Base-by-base conservation (phyloP, 495 filamentous ascomycete species). In the Cladorrhinum samala region DNA sequence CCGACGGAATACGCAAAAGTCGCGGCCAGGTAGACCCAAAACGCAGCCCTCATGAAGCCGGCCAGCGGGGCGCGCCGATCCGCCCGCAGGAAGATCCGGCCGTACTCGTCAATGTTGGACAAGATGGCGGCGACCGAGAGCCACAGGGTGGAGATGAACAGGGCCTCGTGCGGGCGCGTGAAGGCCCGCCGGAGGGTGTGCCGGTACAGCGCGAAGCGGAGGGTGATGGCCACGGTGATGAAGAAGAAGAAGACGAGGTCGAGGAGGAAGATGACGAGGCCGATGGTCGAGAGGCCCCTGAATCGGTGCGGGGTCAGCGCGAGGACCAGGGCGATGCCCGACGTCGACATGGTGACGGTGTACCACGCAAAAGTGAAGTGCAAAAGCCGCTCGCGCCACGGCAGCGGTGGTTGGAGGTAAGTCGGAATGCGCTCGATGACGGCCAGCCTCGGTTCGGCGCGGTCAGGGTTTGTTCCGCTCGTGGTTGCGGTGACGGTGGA, bases 291-390 rank as follows among this genome's bases (percentile, higher is more conserved):
- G 7, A 86, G 71, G 27, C 83, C 83, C 2, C 57, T 54, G 68
- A 87, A 86, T 11, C 69, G 67, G 56, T 83, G 74, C 1, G 83
- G 85, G 17, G 78, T 74, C 48, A 71, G 72, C 43, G 72, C 74
- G 24, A 89, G 69, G 30, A 85, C 65, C 16, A 87, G 71, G 19
- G 85, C 79, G 9, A 88, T 65, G 9, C 83, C 84, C 9, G 82
- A 81, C 1, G 80, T 83, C 36, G 82, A 79, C 83, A 87, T 87
- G 16, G 79, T 83, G 16, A 83, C 63, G 9, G 81, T 85, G 63
- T 83, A 89, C 77, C 83, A 87, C 20, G 83, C 83, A 79, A 82
- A 86, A n/a, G 84, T 87, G 60, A 86, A 85, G 57, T 86, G 84
- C 49, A 78, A 71, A 3, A 86, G 67, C 4, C 84, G 72, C 18